Evolutionary conservation across 2,329 filamentous ascomycete species (phyloP), one percentile per base, ranked within the genome.

Genomic region (Beauveria rudraprayagi): DNA sequence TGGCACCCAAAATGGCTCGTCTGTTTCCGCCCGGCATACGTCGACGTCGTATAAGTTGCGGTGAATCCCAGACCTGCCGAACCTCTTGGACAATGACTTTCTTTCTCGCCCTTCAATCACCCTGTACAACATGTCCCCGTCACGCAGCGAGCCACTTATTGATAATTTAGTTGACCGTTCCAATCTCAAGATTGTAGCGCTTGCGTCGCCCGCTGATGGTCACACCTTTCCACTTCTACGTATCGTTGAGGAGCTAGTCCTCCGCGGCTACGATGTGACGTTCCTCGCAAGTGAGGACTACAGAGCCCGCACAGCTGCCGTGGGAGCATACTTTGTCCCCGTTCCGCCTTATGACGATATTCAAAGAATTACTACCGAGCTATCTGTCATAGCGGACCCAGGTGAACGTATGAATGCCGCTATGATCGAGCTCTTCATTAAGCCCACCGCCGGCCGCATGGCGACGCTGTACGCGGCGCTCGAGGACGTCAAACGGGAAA

Each of bases 211-310:
- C 2, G 66, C 64, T 8, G 61, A 71, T 1, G 73, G 73, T 24
- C 73, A 76, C 64, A 70, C 67, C 3, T 58, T 64, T 19, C 71
- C 70, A 0, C 57, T 73, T 0, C 43, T 72, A 1, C 68, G 69
- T 28, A 69, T 79, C n/a, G 72, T 73, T 1, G 67, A 67, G 5
- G 68, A 75, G 26, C 69, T 80, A 10, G 65, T 76, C 14, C 64
- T 67, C 11, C 67, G 72, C 6, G 78, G 77, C 3, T 80, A 77
- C 61, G 68, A 73, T 9, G 68, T 78, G 3, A 77, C 73, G 2
- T 76, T 79, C 64, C 71, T 80, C 19, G 70, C 71, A 6, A 74
- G 74, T 2, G 65, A 67, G 0, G 64, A 71, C 8, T 78, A 75
- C 65, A 67, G 74, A 51, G 63, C 67, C 2, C 61, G 68, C 9